Conservation (phyloP, 2,329 filamentous ascomycete genomes). For the Nothophaeocryptopus gaeumannii region DNA sequence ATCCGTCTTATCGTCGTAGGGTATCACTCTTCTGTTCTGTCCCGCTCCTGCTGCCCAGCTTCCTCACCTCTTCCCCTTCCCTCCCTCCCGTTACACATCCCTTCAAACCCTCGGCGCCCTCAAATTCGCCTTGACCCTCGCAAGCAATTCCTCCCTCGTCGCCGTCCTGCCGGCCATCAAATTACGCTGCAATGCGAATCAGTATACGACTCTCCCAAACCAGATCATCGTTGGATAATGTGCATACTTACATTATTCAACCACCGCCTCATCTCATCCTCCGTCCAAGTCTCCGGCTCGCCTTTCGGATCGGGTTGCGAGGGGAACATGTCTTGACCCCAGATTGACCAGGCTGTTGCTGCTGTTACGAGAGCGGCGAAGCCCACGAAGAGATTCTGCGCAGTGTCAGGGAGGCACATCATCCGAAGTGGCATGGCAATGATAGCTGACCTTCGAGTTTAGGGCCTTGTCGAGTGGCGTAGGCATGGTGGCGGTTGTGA, state of each 20-base stretch:
- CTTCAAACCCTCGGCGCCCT: conserved; percentile 40
- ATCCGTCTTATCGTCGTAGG: no score
- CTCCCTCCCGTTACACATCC: neutral
- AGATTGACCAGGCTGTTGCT: conserved; percentile 79
- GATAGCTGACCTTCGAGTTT: conserved; percentile 40
- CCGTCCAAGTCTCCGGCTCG: conserved; percentile 70
- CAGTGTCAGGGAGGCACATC: neutral
- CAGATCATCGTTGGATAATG: neutral
- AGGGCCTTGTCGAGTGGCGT: conserved; percentile 50
- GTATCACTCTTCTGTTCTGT: no score
- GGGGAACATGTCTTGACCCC: conserved; percentile 82
- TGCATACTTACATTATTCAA: conserved; percentile 65
- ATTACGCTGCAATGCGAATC: conserved; percentile 52
- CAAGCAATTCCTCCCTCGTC: conserved; percentile 62
- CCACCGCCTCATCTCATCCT: conserved; percentile 77
- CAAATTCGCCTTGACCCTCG: conserved; percentile 68
- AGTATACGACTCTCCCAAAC: neutral
- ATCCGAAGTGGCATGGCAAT: neutral
- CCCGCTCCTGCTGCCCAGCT: neutral
- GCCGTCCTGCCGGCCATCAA: conserved; percentile 59
- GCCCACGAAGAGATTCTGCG: conserved; percentile 50
- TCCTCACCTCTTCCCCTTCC: neutral
- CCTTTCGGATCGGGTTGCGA: conserved; percentile 71
- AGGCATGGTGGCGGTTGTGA: conserved; percentile 40
- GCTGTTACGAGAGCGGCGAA: conserved; percentile 81